These are phyloP conservation scores for Lizonia empirigonia DNA, from an alignment of 2,329 filamentous ascomycete genomes.

Conservation along the genomic window DNA sequence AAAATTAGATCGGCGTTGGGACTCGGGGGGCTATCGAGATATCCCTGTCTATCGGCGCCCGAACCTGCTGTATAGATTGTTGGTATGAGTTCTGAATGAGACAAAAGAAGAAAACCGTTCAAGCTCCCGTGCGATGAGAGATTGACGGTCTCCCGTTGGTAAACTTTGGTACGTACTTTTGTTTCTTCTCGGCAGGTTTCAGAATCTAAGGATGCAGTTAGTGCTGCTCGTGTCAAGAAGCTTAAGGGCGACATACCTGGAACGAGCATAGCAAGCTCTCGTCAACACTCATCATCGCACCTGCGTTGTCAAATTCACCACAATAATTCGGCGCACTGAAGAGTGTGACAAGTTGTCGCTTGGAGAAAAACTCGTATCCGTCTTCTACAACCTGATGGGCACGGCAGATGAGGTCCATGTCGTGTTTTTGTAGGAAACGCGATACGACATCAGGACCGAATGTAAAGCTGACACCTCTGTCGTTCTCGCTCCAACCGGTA, in stretches of 20 bases:
- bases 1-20: constrained; percentile 37
- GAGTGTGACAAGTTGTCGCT: constrained; percentile 93
- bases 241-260: constrained; percentile 67
- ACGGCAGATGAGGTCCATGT: constrained; percentile 99
- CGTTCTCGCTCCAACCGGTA: constrained; percentile 98
- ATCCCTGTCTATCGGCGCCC: constrained; percentile 75
- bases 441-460: constrained; percentile 98
- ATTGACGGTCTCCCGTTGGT: constrained; percentile 72
- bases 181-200: constrained; percentile 99
- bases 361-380: constrained; percentile 99
- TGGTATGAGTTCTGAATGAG: constrained; percentile 47
- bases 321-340: constrained; percentile 99
- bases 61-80: constrained; percentile 81
- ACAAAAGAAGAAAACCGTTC: constrained; percentile 45
- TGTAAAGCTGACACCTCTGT: constrained; percentile 97
- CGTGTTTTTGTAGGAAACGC: constrained; percentile 96
- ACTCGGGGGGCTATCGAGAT: constrained; percentile 42
- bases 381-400: constrained; percentile 99
- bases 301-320: constrained; percentile 98
- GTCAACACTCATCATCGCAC: constrained; percentile 99
- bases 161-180: constrained; percentile 93
- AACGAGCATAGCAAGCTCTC: constrained; percentile 98
- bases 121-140: constrained; percentile 70
- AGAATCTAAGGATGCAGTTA: constrained; percentile 69
- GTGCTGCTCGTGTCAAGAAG: constrained; percentile 2